Evolutionary conservation across 2,329 filamentous ascomycete genomes (phyloP), one percentile per base, ranked within the genome.

Genomic region (Cercospora sp.): DNA sequence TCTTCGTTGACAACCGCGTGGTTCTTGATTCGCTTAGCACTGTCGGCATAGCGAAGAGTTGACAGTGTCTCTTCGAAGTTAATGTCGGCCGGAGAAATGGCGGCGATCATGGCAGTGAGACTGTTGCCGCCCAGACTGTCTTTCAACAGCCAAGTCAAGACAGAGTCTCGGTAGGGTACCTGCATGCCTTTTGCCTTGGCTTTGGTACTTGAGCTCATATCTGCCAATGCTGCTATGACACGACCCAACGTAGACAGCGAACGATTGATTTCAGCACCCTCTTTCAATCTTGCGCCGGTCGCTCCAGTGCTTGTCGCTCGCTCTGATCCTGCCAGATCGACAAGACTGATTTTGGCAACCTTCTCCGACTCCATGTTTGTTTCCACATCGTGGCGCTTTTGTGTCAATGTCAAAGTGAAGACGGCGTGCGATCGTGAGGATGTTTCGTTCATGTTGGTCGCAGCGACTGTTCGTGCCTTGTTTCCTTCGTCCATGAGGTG

Each of bases 381-480:
- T 78, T 97, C 93, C 2, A 87, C 83, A 77, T 99, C 95, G 77
- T 91, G 91, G 69, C 92, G 89, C 80, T 97, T 98, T 79, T 99
- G 95, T 0, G 93, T 97, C 58, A 99, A 84, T 76, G 94, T 98
- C 64, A 99, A 84, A 20, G 96, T 99, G 79, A 99, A 99, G 62
- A 99, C 96, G 48, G 95, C 95, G 80, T 99, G 95, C 78, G 94
- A 98, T 84, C 95, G 90, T 87, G 93, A 97, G 68, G 93, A 97
- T 0, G 96, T 99, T 81, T 98, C 95, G 84, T 99, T 99, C 95
- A 99, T 99, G 86, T 98, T 99, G 45, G 95, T 99, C 7, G 95
- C 95, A 3, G 95, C 95, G 45, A 99, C 95, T 0, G 95, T 99
- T 84, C 95, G 87, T 36, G 95, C 95, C 82, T 99, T 99, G 84